A percentile compares a stretch with the other conserved stretches of the same genome.
phyloP scores from a whole-genome alignment of 2,329 filamentous ascomycete species.

The Beauveria rudraprayagi region DNA sequence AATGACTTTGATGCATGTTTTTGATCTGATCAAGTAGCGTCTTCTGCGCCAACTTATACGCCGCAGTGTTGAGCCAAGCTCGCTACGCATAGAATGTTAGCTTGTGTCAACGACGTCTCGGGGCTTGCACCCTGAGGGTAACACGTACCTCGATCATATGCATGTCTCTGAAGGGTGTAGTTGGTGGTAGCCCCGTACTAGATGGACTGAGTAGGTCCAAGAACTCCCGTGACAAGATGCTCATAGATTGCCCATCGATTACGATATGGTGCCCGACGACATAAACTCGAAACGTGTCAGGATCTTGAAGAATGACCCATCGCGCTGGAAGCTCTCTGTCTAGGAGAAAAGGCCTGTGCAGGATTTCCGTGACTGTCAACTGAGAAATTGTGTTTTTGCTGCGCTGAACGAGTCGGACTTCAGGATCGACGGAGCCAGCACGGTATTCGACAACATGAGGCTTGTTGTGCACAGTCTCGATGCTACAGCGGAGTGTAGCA shows the following conservation, averaged over 20 bases:
- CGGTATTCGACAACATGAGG: slow-evolving; percentile 6
- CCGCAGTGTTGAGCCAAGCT: neutral
- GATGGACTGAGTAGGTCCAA: no score
- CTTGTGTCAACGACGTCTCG: neutral
- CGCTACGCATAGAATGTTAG: neutral
- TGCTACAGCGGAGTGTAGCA: slow-evolving; percentile 5
- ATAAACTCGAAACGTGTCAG: slow-evolving; percentile 1
- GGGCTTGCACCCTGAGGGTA: neutral
- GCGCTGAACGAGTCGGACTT: slow-evolving; percentile 9
- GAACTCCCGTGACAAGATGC: no score
- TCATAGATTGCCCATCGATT: no score
- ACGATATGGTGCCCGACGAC: no score
- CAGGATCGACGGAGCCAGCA: slow-evolving; percentile 6
- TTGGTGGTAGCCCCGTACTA: neutral
- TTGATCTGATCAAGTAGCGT: neutral
- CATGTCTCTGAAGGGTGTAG: neutral
- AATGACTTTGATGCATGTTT: neutral
- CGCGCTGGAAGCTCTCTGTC: slow-evolving; percentile 7
- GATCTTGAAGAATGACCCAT: slow-evolving; percentile 11
- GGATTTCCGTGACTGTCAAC: neutral
- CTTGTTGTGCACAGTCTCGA: slow-evolving; percentile 1
- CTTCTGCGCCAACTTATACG: neutral
- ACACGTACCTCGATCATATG: neutral
- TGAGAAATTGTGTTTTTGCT: neutral
- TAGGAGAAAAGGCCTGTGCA: slow-evolving; percentile 6